These are phyloP conservation scores for Prunus fruticosa DNA, from an alignment of 306 rosid genomes.

Conservation along the genomic window DNA sequence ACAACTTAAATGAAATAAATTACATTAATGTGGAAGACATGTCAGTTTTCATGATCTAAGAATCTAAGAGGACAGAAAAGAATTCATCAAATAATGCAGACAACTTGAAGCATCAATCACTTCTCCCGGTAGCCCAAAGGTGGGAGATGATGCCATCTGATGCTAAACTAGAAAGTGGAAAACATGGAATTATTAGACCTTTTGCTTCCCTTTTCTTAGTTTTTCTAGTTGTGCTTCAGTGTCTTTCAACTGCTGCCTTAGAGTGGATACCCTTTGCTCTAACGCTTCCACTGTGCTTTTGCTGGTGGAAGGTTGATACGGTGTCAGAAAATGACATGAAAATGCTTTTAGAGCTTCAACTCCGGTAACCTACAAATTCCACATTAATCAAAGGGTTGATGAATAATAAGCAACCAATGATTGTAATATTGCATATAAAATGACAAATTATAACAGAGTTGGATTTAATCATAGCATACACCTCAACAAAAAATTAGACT, in stretches of 20 bases:
- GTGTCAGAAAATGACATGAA: constrained; percentile 59
- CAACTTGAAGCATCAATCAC: background rate
- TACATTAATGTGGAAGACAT: background rate
- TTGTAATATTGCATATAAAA: background rate
- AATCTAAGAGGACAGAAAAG: background rate
- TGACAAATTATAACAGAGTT: background rate
- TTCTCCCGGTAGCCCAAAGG: constrained; percentile 19
- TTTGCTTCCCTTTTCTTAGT: constrained; percentile 47
- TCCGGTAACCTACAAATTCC: constrained; percentile 76
- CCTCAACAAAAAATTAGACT: background rate
- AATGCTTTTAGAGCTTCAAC: constrained; percentile 74
- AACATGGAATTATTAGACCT: constrained; percentile 33
- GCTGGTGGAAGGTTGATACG: constrained; percentile 47
- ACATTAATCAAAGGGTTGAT: constrained; percentile 11
- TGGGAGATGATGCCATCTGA: constrained; percentile 23
- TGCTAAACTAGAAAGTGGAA: constrained; percentile 24
- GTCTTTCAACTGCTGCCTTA: constrained; percentile 55
- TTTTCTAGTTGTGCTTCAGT: constrained; percentile 72
- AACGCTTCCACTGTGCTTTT: constrained; percentile 51
- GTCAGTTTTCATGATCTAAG: background rate
- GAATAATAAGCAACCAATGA: background rate
- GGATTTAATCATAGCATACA: background rate
- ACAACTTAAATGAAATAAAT: background rate
- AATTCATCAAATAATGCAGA: background rate
- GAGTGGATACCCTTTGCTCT: constrained; percentile 51